Evolutionary conservation across 768 basidiomycete species (phyloP).

Genomic region (Leccinum barrowsii): DNA sequence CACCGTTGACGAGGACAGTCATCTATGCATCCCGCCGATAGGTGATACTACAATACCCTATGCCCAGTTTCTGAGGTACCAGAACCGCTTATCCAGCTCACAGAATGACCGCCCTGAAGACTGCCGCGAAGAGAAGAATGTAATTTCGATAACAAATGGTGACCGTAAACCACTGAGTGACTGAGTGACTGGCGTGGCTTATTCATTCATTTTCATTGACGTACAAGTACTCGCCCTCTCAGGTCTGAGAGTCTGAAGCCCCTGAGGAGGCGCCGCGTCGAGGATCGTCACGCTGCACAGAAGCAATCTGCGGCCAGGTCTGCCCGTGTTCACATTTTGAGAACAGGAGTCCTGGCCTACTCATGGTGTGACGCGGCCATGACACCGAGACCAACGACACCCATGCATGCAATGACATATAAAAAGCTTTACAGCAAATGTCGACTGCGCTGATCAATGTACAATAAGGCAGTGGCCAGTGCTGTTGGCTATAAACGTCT

Average conservation of each 20-base stretch:
- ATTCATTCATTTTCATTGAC: neutral
- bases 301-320: neutral
- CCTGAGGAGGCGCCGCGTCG: neutral
- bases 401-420: neutral
- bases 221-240: neutral
- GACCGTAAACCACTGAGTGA: too few species aligned
- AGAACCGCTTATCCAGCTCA: neutral
- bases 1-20: neutral
- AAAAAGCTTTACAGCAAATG: neutral
- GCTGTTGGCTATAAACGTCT: too few species aligned
- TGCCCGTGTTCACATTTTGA: slow-evolving; percentile 1
- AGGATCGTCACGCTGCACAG: neutral
- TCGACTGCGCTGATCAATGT: neutral
- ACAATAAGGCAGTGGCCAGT: neutral
- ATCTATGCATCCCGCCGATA: neutral
- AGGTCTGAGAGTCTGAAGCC: neutral
- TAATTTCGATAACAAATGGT: neutral
- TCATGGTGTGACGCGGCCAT: slow-evolving; percentile 1
- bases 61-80: neutral
- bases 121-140: neutral
- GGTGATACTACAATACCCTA: neutral
- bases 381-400: neutral
- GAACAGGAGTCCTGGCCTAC: neutral
- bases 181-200: too few species aligned
- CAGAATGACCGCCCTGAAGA: neutral